Base-by-base conservation (phyloP, 371 early-diverging fungal species). In the Circinella minor region DNA sequence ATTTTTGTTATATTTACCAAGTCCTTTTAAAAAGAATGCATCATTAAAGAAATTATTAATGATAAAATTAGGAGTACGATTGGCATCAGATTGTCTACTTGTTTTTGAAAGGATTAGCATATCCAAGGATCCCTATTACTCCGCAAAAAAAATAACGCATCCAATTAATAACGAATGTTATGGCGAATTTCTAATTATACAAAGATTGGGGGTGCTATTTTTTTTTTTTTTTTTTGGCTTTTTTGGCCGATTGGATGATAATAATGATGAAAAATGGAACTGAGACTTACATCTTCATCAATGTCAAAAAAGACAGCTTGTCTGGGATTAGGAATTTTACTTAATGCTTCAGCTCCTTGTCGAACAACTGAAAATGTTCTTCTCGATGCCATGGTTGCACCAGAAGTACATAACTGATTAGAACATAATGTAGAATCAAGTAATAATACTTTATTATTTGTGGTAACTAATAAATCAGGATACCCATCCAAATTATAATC, bases 401-500 rank as follows among this genome's bases (percentile, higher is more conserved):
- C 72, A 4, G 70, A 63, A 7, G 81, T 36, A 72, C 93, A 93
- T 2, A 71, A 17, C 2, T 68, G 63, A 1, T 61, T 54, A 8
- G 77, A 81, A 66, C 94, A 94, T 11, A 88, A 76, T 0, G 85
- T 78, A 7, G 91, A 92, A 60, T 86, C 81, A 10, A 92, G 71
- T 1, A 95, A 71, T 1, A 89, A 71, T 0, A 88, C 86, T 18
- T 80, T 70, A 15, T 81, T 72, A 38, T 55, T 77, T 8, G 81
- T 81, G 4, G 90, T 87, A 1, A 96, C 83, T 34, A 97, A 69
- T 7, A 89, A 63, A 79, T 98, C 98, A 0, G 97, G 96, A 75
- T 93, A 96, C 10, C 97, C 96, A 78, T 98, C 98, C 69, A 93
- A 78, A 70, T 96, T 93, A 64, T 90, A 91, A 70, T 98, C 98